Conservation (phyloP, 202 grass and related monocot genomes). For the Brachypodium distachyon region DNA sequence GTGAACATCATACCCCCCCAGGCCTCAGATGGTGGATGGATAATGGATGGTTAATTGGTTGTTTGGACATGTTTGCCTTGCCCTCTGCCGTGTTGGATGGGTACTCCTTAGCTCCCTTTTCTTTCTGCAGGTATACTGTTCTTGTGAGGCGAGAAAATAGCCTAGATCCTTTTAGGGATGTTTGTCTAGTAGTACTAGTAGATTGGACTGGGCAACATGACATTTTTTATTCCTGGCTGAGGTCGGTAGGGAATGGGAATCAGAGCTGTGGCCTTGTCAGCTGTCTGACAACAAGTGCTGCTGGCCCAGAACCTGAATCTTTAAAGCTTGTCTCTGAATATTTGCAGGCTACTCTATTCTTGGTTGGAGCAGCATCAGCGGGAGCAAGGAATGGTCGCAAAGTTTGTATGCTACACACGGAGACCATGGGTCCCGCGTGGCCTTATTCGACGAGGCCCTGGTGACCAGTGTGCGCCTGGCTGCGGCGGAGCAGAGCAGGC, state of each 20-base stretch:
- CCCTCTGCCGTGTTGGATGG: not conserved
- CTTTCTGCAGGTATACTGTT: not conserved
- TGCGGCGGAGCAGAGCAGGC: too few relatives aligned
- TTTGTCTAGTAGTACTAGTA: not conserved
- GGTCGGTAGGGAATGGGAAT: not conserved
- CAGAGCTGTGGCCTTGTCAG: not conserved
- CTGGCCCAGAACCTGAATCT: not conserved
- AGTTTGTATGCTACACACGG: too few relatives aligned
- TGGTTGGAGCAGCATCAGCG: too few relatives aligned
- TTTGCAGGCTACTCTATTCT: not conserved
- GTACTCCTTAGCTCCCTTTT: not conserved
- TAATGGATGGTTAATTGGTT: conserved; percentile 28
- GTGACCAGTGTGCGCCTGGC: too few relatives aligned
- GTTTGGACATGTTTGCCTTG: conserved; percentile 8
- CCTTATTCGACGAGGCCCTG: too few relatives aligned
- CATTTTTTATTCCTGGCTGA: not conserved
- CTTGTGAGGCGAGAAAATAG: not conserved
- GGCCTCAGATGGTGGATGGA: conserved; percentile 23
- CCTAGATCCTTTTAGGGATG: not conserved
- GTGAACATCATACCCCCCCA: not conserved
- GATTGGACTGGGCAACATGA: not conserved
- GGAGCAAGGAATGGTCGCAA: too few relatives aligned
- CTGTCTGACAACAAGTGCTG: not conserved
- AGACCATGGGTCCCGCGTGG: too few relatives aligned
- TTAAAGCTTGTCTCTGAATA: not conserved